Evolutionary conservation across 2,329 filamentous ascomycete genomes (phyloP).

Genomic region (Monilinia aucupariae): DNA sequence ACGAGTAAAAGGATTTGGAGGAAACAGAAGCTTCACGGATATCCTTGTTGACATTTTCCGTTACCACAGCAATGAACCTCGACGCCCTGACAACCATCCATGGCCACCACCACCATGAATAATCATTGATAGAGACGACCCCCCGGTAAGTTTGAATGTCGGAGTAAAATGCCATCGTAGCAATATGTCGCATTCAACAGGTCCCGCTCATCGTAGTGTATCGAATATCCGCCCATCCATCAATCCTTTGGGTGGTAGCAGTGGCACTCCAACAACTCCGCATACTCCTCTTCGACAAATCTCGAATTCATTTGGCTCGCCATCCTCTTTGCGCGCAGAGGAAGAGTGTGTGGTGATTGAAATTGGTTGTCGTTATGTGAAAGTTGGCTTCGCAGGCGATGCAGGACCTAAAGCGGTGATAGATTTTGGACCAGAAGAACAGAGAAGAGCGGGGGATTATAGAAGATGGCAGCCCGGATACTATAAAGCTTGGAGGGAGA

Average conservation of each 20-base stretch:
- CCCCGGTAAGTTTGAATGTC: conserved; percentile 10
- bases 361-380: conserved; percentile 70
- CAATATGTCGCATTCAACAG: conserved; percentile 31
- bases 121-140: conserved; percentile 12
- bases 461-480: conserved; percentile 59
- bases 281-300: conserved; percentile 54
- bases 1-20: not conserved
- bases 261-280: conserved; percentile 43
- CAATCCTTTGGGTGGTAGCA: conserved; percentile 16
- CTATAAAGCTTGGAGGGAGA: conserved; percentile 44
- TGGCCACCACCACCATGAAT: too few species aligned
- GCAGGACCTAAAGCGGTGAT: conserved; percentile 65
- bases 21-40: not conserved
- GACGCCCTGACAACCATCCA: not conserved
- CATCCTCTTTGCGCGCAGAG: conserved; percentile 61
- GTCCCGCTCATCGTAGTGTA: conserved; percentile 52
- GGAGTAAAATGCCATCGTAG: conserved; percentile 18
- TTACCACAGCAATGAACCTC: conserved; percentile 8
- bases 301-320: conserved; percentile 52
- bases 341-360: conserved; percentile 84
- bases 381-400: conserved; percentile 83
- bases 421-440: conserved; percentile 68
- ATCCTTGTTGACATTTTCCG: conserved; percentile 8
- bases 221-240: conserved; percentile 46
- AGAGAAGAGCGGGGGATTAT: conserved; percentile 76